Evolutionary conservation across 2,329 filamentous ascomycete genomes (phyloP).

Genomic region (Cladobotryum mycophilum): DNA sequence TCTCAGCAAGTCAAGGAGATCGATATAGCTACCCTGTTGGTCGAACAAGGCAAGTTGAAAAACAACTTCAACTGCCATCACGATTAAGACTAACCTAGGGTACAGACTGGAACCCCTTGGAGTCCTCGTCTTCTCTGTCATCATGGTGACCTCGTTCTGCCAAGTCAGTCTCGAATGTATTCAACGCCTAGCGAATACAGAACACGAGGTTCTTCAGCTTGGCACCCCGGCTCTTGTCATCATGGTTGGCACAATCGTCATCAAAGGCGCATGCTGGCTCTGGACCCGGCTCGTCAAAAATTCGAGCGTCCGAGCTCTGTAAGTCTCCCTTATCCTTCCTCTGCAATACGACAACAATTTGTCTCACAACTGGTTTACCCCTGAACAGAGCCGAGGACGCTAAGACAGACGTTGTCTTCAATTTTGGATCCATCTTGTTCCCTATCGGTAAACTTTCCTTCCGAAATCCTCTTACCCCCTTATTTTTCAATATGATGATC

Average conservation of each 20-base stretch:
- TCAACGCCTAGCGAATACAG: constrained; percentile 51
- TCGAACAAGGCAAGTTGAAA: constrained; percentile 44
- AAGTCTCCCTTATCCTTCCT: constrained; percentile 23
- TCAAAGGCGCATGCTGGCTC: constrained; percentile 78
- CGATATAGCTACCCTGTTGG: constrained; percentile 75
- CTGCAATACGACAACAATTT: background rate
- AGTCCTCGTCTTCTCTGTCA: constrained; percentile 73
- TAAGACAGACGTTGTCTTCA: constrained; percentile 79
- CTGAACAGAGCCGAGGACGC: constrained; percentile 41
- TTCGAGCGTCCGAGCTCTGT: constrained; percentile 75
- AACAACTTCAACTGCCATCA: background rate
- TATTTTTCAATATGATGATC: too few relatives aligned
- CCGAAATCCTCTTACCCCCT: background rate
- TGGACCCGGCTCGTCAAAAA: constrained; percentile 85
- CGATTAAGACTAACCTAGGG: constrained; percentile 15
- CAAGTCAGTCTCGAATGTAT: constrained; percentile 70
- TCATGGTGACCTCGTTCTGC: constrained; percentile 80
- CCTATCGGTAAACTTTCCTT: constrained; percentile 51
- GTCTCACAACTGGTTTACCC: constrained; percentile 9
- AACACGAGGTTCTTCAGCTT: constrained; percentile 67
- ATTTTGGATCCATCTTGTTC: constrained; percentile 81
- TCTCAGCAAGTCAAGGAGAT: constrained; percentile 58
- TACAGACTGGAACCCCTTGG: constrained; percentile 68
- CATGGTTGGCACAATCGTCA: constrained; percentile 73
- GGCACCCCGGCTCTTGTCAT: constrained; percentile 67